Evolutionary conservation across 1,284 basidiomycete species (phyloP).

Genomic region (Pascua sp.): DNA sequence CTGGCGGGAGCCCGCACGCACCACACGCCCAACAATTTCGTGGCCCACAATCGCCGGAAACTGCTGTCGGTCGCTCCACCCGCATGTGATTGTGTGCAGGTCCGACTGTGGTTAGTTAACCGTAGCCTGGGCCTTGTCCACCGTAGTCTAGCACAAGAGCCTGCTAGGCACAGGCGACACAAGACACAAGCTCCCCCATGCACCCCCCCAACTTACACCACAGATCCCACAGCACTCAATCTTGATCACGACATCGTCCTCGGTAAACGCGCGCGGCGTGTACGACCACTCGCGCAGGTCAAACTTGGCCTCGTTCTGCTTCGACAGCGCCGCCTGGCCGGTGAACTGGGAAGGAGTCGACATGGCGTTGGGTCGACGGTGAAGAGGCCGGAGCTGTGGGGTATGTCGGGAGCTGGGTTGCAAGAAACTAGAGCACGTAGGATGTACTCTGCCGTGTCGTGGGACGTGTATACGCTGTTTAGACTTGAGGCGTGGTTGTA

Average conservation of each 20-base stretch:
- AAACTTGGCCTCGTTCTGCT: slow-evolving; percentile 23
- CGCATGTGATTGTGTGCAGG: slow-evolving; percentile 29
- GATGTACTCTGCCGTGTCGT: no score
- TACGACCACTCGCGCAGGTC: slow-evolving; percentile 26
- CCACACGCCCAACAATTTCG: slow-evolving; percentile 53
- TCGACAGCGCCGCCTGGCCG: slow-evolving; percentile 23
- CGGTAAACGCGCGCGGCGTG: slow-evolving; percentile 29
- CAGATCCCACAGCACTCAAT: slow-evolving; percentile 24
- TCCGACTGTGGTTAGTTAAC: slow-evolving; percentile 18
- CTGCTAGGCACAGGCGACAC: not conserved
- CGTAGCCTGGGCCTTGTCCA: no score
- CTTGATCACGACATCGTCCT: slow-evolving; percentile 29
- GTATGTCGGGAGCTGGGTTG: no score
- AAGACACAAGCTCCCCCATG: not conserved
- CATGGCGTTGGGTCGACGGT: not conserved
- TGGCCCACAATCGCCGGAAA: slow-evolving; percentile 46
- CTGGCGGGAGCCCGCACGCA: slow-evolving; percentile 47
- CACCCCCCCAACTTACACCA: slow-evolving; percentile 13
- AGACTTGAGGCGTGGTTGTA: no score
- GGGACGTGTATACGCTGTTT: no score
- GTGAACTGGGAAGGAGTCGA: slow-evolving; percentile 19
- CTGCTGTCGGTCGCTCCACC: slow-evolving; percentile 20
- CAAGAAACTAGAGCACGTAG: no score
- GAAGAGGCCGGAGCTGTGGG: not conserved
- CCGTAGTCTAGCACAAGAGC: not conserved